Conservation (phyloP, 805 yeast species). For the Ogataea nonfermentans region DNA sequence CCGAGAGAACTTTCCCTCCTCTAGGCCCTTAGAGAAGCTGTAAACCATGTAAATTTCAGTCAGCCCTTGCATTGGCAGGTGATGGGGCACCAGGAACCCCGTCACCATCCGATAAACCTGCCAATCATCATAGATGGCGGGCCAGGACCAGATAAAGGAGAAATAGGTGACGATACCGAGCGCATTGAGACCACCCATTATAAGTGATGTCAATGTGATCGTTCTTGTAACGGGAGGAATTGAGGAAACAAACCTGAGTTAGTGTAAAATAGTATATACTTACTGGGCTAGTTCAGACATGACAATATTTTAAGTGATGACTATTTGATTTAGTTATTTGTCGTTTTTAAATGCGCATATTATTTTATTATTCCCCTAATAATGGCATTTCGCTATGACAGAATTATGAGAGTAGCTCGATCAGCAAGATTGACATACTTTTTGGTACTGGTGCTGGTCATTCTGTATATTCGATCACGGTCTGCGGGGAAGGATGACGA, state of each 20-base stretch:
- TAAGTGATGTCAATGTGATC: constrained; percentile 47
- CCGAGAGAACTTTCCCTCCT: constrained; percentile 46
- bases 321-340: background rate
- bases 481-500: constrained; percentile 2
- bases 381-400: constrained; percentile 16
- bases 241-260: constrained; percentile 36
- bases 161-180: constrained; percentile 29
- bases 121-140: constrained; percentile 30
- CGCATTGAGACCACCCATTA: constrained; percentile 41
- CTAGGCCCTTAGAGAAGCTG: constrained; percentile 55
- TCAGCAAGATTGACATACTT: constrained; percentile 21
- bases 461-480: constrained; percentile 6
- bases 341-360: background rate
- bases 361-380: background rate
- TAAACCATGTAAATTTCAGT: constrained; percentile 58
- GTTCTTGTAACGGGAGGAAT: constrained; percentile 66
- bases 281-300: constrained; percentile 36
- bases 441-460: constrained; percentile 9
- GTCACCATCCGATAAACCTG: constrained; percentile 50
- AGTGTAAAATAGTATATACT: constrained; percentile 9
- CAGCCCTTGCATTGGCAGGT: constrained; percentile 43
- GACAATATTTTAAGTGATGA: background rate
- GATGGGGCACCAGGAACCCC: constrained; percentile 44
- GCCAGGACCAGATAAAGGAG: constrained; percentile 33
- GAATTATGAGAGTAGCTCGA: constrained; percentile 9